Percentiles rank a stretch among this genome's conserved stretches.
Conservation (phyloP, 495 filamentous ascomycete genomes). For the Penicillium coprophilum region DNA sequence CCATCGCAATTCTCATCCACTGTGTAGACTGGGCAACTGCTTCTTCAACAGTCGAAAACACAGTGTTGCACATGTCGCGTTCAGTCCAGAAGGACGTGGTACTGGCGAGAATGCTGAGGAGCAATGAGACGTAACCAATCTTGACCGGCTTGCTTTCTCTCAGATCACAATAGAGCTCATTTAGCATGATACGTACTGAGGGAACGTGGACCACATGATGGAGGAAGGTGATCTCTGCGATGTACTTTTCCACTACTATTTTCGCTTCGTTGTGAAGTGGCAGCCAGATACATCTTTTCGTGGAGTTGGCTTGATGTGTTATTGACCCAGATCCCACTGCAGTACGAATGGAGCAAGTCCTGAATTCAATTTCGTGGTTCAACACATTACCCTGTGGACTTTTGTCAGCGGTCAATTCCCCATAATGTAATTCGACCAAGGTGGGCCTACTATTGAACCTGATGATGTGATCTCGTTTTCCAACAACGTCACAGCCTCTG, state of each 20-base stretch:
- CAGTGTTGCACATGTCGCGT: slow-evolving; percentile 16
- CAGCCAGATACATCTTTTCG: slow-evolving; percentile 37
- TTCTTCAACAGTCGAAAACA: slow-evolving; percentile 34
- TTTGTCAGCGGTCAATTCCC: background rate
- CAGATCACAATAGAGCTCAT: slow-evolving; percentile 37
- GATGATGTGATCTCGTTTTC: slow-evolving; percentile 21
- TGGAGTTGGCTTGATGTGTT: background rate
- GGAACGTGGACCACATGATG: slow-evolving; percentile 45
- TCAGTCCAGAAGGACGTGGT: slow-evolving; percentile 42
- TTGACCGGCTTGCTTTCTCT: slow-evolving; percentile 23
- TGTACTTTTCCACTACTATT: slow-evolving; percentile 42
- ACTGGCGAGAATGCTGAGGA: slow-evolving; percentile 46
- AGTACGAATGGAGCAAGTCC: slow-evolving; percentile 13
- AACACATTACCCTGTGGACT: background rate
- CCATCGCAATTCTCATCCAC: slow-evolving; percentile 41
- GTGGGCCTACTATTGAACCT: slow-evolving; percentile 12
- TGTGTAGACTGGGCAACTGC: slow-evolving; percentile 29
- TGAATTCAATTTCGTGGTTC: slow-evolving; percentile 17
- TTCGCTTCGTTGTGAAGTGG: slow-evolving; percentile 40
- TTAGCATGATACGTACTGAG: slow-evolving; percentile 32
- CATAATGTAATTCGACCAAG: too few relatives aligned
- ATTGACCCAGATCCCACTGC: background rate
- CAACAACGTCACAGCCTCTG: slow-evolving; percentile 19
- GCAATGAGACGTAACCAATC: slow-evolving; percentile 36
- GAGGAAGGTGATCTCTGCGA: slow-evolving; percentile 38